Conservation (phyloP, 2,329 filamentous ascomycete genomes). For the Microsporum audouinii region DNA sequence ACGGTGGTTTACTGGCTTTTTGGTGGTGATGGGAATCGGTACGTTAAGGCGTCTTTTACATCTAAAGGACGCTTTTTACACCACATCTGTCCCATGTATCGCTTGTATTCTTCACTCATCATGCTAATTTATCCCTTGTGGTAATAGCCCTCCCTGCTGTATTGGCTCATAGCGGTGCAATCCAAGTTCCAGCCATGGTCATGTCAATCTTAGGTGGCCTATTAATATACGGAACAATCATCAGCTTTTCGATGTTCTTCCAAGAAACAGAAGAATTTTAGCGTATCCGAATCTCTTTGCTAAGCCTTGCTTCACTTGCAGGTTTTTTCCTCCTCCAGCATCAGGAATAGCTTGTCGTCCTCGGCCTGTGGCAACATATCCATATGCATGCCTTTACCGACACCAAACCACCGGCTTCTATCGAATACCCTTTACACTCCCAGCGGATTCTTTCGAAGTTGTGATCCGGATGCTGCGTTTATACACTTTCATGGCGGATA, state of each 20-base stretch:
- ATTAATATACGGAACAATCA: constrained; percentile 94
- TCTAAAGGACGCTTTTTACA: not conserved
- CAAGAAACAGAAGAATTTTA: constrained; percentile 88
- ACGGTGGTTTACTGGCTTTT: constrained; percentile 84
- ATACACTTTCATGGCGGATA: not conserved
- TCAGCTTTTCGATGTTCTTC: constrained; percentile 97
- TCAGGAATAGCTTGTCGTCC: not conserved
- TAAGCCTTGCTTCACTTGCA: not conserved
- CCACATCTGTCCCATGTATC: not conserved
- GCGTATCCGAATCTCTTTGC: not conserved
- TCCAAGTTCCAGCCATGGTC: constrained; percentile 72
- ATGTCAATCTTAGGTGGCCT: constrained; percentile 92
- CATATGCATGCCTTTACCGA: not conserved
- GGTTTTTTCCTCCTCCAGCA: not conserved
- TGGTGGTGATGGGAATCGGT: constrained; percentile 98
- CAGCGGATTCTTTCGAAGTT: not conserved
- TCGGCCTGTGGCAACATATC: not conserved
- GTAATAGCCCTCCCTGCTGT: constrained; percentile 70
- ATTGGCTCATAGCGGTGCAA: constrained; percentile 76
- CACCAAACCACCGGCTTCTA: not conserved
- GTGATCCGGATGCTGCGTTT: not conserved
- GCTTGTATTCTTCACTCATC: not conserved
- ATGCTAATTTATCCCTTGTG: not conserved
- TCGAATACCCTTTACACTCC: not conserved
- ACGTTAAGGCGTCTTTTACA: constrained; percentile 31